Evolutionary conservation across 352 stramenopile genomes (phyloP).

Genomic region (Aphanomyces cochlioides): DNA sequence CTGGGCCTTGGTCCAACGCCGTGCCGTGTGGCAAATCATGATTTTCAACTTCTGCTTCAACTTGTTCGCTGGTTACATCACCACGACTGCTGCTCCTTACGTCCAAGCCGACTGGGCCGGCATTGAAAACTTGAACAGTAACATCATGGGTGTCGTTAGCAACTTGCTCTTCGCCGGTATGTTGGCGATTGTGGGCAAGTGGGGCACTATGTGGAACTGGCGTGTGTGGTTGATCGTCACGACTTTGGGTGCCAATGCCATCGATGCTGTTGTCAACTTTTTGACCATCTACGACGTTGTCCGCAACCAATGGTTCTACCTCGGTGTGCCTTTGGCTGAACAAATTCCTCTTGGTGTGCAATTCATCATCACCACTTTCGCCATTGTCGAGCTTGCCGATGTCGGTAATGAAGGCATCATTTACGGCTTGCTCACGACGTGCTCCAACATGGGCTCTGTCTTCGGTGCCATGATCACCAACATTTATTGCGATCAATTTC

Average conservation of each 20-base stretch:
- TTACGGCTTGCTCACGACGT: constrained; percentile 19
- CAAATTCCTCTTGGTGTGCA: constrained; percentile 46
- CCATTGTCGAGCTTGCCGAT: constrained; percentile 57
- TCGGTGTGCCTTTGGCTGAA: constrained; percentile 49
- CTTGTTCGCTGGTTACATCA: not conserved
- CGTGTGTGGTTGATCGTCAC: constrained; percentile 41
- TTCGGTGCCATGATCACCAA: constrained; percentile 12
- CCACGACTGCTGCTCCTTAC: constrained; percentile 14
- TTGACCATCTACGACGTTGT: constrained; percentile 50
- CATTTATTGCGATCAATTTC: constrained; percentile 15
- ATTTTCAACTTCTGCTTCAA: constrained; percentile 28
- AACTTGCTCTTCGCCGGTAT: constrained; percentile 14
- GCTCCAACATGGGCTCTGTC: constrained; percentile 6
- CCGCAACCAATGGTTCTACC: constrained; percentile 61
- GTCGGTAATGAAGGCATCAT: constrained; percentile 48
- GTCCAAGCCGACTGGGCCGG: constrained; percentile 11
- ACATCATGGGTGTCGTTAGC: constrained; percentile 9
- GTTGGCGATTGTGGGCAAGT: constrained; percentile 41
- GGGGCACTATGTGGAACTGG: constrained; percentile 53
- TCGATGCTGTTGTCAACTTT: constrained; percentile 43
- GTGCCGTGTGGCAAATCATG: constrained; percentile 29
- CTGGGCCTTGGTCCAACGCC: constrained; percentile 25
- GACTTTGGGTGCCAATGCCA: constrained; percentile 39
- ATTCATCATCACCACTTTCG: constrained; percentile 57
- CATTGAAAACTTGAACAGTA: constrained; percentile 20